Base-by-base conservation (phyloP, 2,329 filamentous ascomycete species). In the Microdochium trichocladiopsis region DNA sequence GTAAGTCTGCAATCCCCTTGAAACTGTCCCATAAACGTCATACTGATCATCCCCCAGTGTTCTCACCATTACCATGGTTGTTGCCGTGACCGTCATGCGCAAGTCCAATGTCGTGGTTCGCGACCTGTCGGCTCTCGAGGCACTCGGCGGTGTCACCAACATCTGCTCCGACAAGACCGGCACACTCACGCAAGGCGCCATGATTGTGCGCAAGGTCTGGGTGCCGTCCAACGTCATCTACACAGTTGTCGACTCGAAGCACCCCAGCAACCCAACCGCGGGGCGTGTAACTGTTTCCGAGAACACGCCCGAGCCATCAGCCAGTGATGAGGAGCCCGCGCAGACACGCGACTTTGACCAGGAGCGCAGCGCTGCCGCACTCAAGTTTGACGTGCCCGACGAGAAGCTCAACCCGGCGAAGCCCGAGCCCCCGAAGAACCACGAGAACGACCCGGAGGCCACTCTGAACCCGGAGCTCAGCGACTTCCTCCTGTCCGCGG, bases 81-180 rank as follows among this genome's bases (percentile, higher is more conserved):
- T 83, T 31, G 82, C 81, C 14, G 80, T 81, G 10, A 84, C 80
- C 48, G 77, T 80, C 37, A 85, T 85, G 82, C 75, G 80, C 54
- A 80, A 83, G 62, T 73, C 80, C 33, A 80, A 86, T 55, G 82
- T 86, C 43, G 80, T 86, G 51, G 80, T 86, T 25, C 76, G 82
- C 57, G 84, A 87, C 60, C 72, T 88, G 45, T 82, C 82, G 3
- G 82, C 83, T 0, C 75, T 88, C 0, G 86, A 89, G 60, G 83
- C 84, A 12, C 75, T 89, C 2, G 86, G 86, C 12, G 84, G 82
- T 45, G 84, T 88, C 23, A 88, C 84, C 52, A 83, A 87, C 61
- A 86, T 88, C 60, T 88, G 85, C 67, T 87, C 84, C 23, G 85
- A 88, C 69, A 88, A 88, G 68, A 88, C 85, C 0, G 86, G 86